These are phyloP conservation scores for Mortierella sp. DNA, from an alignment of 371 early-diverging fungal genomes.

Conservation along the genomic window DNA sequence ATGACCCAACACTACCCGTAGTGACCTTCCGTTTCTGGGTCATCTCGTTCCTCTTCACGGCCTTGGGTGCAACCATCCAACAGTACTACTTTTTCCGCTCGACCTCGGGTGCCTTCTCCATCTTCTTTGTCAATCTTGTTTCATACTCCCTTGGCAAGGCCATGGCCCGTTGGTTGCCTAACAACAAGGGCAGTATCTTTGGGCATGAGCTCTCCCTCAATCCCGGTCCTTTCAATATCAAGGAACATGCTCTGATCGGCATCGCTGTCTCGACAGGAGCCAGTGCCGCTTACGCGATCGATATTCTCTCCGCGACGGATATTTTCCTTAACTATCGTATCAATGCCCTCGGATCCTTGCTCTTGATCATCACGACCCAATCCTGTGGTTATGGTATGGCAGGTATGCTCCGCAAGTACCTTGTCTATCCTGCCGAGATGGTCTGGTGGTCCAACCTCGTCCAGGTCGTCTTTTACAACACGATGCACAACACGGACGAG, in stretches of 20 bases:
- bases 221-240: slow-evolving; percentile 64
- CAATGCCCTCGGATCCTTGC: slow-evolving; percentile 57
- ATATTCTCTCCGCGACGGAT: slow-evolving; percentile 65
- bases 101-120: slow-evolving; percentile 44
- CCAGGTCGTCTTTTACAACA: slow-evolving; percentile 47
- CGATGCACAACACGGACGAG: slow-evolving; percentile 49
- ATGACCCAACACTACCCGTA: slow-evolving; percentile 67
- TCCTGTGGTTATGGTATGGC: slow-evolving; percentile 58
- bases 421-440: slow-evolving; percentile 55
- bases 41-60: slow-evolving; percentile 73
- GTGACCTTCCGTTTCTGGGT: slow-evolving; percentile 78
- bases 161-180: slow-evolving; percentile 44
- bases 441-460: slow-evolving; percentile 48
- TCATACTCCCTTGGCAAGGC: slow-evolving; percentile 49
- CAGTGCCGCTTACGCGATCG: slow-evolving; percentile 52
- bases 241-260: slow-evolving; percentile 63
- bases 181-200: slow-evolving; percentile 23
- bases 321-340: slow-evolving; percentile 62
- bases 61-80: slow-evolving; percentile 67
- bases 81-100: slow-evolving; percentile 58
- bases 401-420: slow-evolving; percentile 51
- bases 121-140: slow-evolving; percentile 53
- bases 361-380: slow-evolving; percentile 62
- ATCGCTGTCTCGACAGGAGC: slow-evolving; percentile 51
- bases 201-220: slow-evolving; percentile 43